phyloP scores from a whole-genome alignment of 208 protist species.

The Crithidia mellificae region DNA sequence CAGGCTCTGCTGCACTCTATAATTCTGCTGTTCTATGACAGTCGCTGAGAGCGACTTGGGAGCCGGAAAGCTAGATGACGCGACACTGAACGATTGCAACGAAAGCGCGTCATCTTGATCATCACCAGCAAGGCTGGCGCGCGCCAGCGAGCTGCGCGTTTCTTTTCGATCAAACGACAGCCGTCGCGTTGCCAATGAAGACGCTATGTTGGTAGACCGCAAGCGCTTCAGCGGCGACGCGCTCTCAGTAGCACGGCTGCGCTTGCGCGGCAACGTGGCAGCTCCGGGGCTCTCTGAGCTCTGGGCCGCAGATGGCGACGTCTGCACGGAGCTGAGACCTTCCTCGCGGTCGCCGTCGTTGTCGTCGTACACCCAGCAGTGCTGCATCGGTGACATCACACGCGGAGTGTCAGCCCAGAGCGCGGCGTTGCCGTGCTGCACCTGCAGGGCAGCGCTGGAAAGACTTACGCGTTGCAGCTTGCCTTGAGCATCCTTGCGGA shows the following conservation, averaged over 20 bases:
- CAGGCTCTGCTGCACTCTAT: conserved; percentile 32
- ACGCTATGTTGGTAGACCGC: neutral
- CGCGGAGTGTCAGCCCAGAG: neutral
- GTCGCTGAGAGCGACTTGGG: conserved; percentile 38
- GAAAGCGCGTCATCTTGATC: neutral
- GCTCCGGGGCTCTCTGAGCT: conserved; percentile 5
- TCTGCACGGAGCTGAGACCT: conserved; percentile 9
- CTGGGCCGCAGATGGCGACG: conserved; percentile 27
- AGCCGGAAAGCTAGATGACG: neutral
- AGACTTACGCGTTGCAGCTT: conserved; percentile 3
- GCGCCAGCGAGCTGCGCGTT: too few relatives aligned
- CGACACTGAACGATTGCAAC: neutral
- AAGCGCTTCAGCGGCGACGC: neutral
- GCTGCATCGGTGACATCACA: neutral
- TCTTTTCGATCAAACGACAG: conserved; percentile 19
- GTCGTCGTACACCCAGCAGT: conserved; percentile 27
- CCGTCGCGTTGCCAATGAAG: neutral
- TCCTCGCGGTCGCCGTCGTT: conserved; percentile 7
- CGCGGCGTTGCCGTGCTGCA: too few relatives aligned
- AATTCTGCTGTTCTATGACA: conserved; percentile 44
- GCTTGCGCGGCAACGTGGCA: neutral
- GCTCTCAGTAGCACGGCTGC: neutral
- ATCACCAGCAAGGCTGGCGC: too few relatives aligned
- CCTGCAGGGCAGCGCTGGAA: neutral
- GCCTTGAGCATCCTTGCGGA: conserved; percentile 1